Conservation (phyloP, 495 filamentous ascomycete species). For the Talaromyces adpressus region DNA sequence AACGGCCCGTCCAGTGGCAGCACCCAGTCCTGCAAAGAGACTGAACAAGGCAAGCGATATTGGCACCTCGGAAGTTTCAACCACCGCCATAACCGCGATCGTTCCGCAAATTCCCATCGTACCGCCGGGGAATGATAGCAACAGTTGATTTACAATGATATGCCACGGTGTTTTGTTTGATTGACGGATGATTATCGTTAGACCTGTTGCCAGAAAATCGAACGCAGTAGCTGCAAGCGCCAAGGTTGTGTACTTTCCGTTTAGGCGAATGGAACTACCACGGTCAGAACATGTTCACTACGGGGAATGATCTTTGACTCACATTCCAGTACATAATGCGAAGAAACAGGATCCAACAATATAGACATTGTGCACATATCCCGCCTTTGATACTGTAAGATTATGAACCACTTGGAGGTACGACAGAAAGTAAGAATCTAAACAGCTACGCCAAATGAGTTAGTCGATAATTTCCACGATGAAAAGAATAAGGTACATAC, state of each 20-base stretch:
- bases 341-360: constrained; percentile 38
- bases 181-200: constrained; percentile 63
- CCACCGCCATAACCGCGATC: constrained; percentile 60
- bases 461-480: too few relatives aligned
- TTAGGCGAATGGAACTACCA: constrained; percentile 46
- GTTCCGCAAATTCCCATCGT: constrained; percentile 56
- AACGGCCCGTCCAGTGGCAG: constrained; percentile 55
- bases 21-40: constrained; percentile 58
- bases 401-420: constrained; percentile 69
- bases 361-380: constrained; percentile 47
- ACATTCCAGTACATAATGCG: constrained; percentile 9
- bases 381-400: constrained; percentile 43
- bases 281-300: constrained; percentile 28
- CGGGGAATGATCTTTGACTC: neutral
- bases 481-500: constrained; percentile 23
- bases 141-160: constrained; percentile 67
- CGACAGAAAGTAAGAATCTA: constrained; percentile 57
- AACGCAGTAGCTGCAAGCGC: constrained; percentile 52
- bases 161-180: constrained; percentile 52
- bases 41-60: constrained; percentile 55
- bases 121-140: constrained; percentile 57
- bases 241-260: constrained; percentile 48
- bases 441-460: constrained; percentile 22
- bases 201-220: constrained; percentile 47
- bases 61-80: constrained; percentile 59